Percentiles rank a stretch among this genome's conserved stretches.
Evolutionary conservation across 768 basidiomycete species (phyloP).

Genomic region (Boletellus ananas): DNA sequence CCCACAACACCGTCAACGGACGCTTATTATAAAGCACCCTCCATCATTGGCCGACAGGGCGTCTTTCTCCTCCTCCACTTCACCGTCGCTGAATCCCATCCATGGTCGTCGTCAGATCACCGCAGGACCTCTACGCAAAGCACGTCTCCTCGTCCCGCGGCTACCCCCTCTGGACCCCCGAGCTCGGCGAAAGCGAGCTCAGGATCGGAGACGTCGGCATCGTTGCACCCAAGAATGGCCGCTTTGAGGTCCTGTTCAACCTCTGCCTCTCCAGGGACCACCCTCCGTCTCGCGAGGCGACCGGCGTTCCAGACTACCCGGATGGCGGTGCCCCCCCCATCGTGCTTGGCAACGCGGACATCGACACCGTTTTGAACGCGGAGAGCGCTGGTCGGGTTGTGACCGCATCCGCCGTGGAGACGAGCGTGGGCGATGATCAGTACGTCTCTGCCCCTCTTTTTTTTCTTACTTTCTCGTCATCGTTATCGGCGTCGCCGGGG

Average conservation of each 20-base stretch:
- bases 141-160: slow-evolving; percentile 28
- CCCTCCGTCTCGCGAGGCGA: slow-evolving; percentile 1
- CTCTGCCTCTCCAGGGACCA: slow-evolving; percentile 35
- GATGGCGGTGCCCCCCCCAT: slow-evolving; percentile 24
- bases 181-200: slow-evolving; percentile 28
- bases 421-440: slow-evolving; percentile 1
- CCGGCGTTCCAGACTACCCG: slow-evolving; percentile 23
- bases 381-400: slow-evolving; percentile 13
- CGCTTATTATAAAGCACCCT: no score
- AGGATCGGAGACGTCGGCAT: slow-evolving; percentile 40
- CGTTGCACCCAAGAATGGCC: slow-evolving; percentile 30
- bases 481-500: neutral
- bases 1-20: no score
- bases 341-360: slow-evolving; percentile 11
- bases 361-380: slow-evolving; percentile 8
- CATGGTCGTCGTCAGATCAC: slow-evolving; percentile 21
- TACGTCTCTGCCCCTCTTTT: neutral
- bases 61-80: neutral
- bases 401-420: slow-evolving; percentile 10
- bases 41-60: slow-evolving; percentile 1
- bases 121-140: slow-evolving; percentile 26
- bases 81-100: neutral
- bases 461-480: neutral
- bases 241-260: slow-evolving; percentile 39
- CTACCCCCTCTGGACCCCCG: slow-evolving; percentile 36